Conservation (phyloP, 495 filamentous ascomycete genomes). For the Aspergillus nidulans region DNA sequence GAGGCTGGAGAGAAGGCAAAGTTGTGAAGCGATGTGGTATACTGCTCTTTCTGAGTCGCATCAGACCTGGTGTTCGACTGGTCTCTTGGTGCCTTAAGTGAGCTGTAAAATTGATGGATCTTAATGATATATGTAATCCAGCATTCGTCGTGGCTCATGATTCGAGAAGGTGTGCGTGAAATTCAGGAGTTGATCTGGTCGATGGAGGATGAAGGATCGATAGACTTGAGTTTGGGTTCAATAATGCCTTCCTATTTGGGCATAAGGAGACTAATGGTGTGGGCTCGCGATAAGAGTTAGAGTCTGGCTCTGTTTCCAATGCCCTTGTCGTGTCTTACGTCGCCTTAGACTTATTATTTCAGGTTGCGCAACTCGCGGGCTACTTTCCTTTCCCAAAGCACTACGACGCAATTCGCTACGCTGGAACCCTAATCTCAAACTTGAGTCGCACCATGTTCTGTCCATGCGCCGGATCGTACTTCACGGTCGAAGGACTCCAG, state of each 20-base stretch:
- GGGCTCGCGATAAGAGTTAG: neutral
- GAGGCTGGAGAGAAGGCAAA: conserved; percentile 65
- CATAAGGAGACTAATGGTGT: neutral
- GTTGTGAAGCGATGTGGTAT: no score
- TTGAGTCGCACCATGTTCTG: conserved; percentile 5
- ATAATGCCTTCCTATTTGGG: conserved; percentile 2
- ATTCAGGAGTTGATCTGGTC: neutral
- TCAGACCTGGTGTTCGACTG: no score
- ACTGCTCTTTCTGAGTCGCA: no score
- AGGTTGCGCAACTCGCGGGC: neutral
- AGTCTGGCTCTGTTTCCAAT: neutral
- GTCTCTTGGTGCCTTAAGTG: no score
- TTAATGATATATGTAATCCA: no score
- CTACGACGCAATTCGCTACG: neutral
- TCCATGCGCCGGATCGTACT: conserved; percentile 9
- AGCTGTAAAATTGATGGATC: neutral
- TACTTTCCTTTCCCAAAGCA: no score
- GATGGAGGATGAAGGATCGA: neutral
- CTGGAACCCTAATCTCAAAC: no score
- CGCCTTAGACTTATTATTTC: neutral
- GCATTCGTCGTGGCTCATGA: no score
- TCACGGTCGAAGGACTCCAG: conserved; percentile 12
- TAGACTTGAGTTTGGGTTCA: conserved; percentile 6
- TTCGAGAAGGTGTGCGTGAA: no score
- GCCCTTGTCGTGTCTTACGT: neutral